Percentiles rank a stretch among this genome's conserved stretches.
Conservation (phyloP, 352 stramenopile species). For the Phytophthora constricta region DNA sequence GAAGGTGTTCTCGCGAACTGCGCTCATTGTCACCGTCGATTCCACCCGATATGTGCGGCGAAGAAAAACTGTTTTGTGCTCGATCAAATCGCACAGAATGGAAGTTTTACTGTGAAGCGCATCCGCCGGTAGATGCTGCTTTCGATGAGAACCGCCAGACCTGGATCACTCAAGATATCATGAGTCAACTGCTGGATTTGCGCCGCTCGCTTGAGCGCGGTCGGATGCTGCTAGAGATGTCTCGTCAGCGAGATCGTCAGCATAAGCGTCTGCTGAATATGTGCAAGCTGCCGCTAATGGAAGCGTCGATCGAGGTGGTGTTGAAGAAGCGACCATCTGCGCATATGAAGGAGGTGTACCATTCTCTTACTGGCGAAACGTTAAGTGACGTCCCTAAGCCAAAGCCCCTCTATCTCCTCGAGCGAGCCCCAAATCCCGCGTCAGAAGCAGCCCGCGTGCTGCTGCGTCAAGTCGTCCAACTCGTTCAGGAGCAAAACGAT, state of each 20-base stretch:
- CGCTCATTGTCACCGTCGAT: slow-evolving; percentile 62
- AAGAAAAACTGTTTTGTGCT: slow-evolving; percentile 71
- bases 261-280: slow-evolving; percentile 80
- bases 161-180: slow-evolving; percentile 82
- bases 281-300: slow-evolving; percentile 66
- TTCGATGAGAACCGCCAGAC: slow-evolving; percentile 77
- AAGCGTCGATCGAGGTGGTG: slow-evolving; percentile 72
- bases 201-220: slow-evolving; percentile 80
- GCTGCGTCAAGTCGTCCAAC: slow-evolving; percentile 14
- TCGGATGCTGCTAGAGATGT: slow-evolving; percentile 88
- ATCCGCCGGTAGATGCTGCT: slow-evolving; percentile 67
- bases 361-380: slow-evolving; percentile 59
- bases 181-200: slow-evolving; percentile 78
- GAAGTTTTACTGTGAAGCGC: slow-evolving; percentile 80
- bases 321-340: slow-evolving; percentile 76
- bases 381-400: slow-evolving; percentile 56
- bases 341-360: slow-evolving; percentile 77
- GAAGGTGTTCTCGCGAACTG: slow-evolving; percentile 64
- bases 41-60: slow-evolving; percentile 78
- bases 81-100: slow-evolving; percentile 68
- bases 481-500: slow-evolving; percentile 21
- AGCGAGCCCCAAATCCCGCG: slow-evolving; percentile 21
- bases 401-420: slow-evolving; percentile 19
- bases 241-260: slow-evolving; percentile 83
- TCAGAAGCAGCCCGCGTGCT: slow-evolving; percentile 30